phyloP scores from a whole-genome alignment of 75 land plant species.

The Selaginella tamariscina region DNA sequence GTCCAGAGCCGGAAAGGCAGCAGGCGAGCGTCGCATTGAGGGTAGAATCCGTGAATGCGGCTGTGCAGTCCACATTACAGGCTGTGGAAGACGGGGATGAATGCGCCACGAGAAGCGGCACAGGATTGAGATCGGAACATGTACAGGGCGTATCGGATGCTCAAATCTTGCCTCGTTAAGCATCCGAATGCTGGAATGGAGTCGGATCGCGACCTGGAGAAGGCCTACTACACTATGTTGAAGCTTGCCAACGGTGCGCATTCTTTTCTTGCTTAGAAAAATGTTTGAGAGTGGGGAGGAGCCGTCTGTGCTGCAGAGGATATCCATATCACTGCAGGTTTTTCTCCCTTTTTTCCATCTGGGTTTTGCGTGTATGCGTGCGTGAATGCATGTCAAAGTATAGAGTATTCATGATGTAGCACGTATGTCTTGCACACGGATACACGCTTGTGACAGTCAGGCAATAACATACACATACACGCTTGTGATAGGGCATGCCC shows the following conservation, averaged over 20 bases:
- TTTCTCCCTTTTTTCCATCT: not conserved
- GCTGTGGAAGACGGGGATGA: constrained; percentile 43
- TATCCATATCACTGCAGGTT: not conserved
- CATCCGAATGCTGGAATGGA: constrained; percentile 21
- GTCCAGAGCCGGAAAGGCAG: not conserved
- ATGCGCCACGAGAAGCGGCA: constrained; percentile 42
- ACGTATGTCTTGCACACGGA: too few relatives aligned
- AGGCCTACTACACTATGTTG: constrained; percentile 68
- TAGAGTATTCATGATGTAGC: too few relatives aligned
- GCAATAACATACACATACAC: too few relatives aligned
- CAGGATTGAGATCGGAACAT: constrained; percentile 64
- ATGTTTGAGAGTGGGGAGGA: not conserved
- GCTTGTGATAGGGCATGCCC: not conserved
- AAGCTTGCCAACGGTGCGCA: constrained; percentile 57
- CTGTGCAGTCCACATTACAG: too few relatives aligned
- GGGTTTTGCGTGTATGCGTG: not conserved
- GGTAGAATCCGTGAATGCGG: not conserved
- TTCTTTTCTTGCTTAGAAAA: not conserved
- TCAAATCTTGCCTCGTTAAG: constrained; percentile 38
- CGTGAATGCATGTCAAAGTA: not conserved
- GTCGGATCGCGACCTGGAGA: constrained; percentile 48
- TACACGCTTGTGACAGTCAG: too few relatives aligned
- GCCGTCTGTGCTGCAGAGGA: not conserved
- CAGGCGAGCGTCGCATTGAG: not conserved
- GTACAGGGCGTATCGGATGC: constrained; percentile 51